Evolutionary conservation across 352 stramenopile genomes (phyloP), one percentile per base, ranked within the genome.

Genomic region (Globisporangium spinosum): DNA sequence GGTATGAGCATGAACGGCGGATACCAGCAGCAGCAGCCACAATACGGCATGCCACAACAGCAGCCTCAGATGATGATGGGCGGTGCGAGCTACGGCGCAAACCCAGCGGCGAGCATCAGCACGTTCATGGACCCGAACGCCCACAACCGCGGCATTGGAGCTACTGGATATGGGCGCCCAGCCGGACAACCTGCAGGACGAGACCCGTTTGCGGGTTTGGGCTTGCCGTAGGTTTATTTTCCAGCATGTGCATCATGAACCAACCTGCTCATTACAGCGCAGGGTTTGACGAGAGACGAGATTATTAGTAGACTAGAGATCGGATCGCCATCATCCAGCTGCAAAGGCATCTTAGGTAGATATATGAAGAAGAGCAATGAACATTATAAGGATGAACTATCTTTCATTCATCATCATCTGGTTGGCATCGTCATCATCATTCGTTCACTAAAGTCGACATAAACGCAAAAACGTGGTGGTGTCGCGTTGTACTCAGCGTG

Each of bases 141-240:
- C 13, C 29, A 58, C 34, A 63, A 65, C 32, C 49, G 43, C 29
- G n/a, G 6, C 15, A 63, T 53, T 27, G 56, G 64, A 58, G 43
- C 49, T 61, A 17, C 20, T 32, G 58, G 61, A 12, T 58, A 63
- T 32, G 55, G 27, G 17, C 63, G 34, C 25, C 64, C 47, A 35
- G 13, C 40, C 47, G 72, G 65, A 15, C 56, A 61, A 5, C 62
- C 65, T 20, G 45, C 68, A 3, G 76, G 72, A 45, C 53, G 84
- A 60, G 87, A 94, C 60, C 87, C 87, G 47, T 94, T 94, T 71
- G 84, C 87, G 6, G 87, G 87, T 9, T 70, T 93, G 23, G 87
- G 84, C n/a, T 64, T 91, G 63, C 83, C 83, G 3, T 71, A 81
- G 62, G 62, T 71, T 85, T 72, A n/a, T 69, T n/a, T 20, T 8